Percentiles rank a stretch among this genome's conserved stretches.
phyloP scores from a whole-genome alignment of 164 flowering plant species.

The Aristolochia fimbriata region DNA sequence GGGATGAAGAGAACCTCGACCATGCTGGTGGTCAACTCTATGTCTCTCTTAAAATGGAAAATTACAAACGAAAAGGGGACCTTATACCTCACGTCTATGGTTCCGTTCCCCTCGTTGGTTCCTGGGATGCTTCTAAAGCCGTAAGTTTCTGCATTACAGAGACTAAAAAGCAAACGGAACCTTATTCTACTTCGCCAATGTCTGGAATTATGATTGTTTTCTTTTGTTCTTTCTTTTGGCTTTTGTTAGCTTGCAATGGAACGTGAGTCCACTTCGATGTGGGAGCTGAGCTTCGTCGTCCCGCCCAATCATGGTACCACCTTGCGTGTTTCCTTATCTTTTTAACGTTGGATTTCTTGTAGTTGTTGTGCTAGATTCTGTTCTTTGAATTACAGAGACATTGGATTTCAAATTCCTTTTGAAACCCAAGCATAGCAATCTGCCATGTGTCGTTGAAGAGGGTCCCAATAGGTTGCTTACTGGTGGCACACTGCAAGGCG shows the following conservation, averaged over 20 bases:
- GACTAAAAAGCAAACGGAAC: no score
- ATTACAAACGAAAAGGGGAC: conserved; percentile 45
- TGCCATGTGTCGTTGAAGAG: conserved; percentile 72
- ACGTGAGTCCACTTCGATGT: conserved; percentile 83
- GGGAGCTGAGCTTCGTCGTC: conserved; percentile 91
- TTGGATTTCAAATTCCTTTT: conserved; percentile 91
- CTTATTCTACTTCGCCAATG: not conserved
- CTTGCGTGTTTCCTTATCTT: not conserved
- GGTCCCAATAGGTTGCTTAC: conserved; percentile 63
- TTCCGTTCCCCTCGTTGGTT: conserved; percentile 85
- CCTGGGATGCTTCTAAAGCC: conserved; percentile 89
- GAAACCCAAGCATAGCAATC: conserved; percentile 58
- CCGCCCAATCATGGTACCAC: conserved; percentile 82
- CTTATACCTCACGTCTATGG: conserved; percentile 88
- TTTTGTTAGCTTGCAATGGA: conserved; percentile 60
- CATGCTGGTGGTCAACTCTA: conserved; percentile 79
- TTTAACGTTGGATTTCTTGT: not conserved
- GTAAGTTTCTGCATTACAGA: conserved; percentile 34
- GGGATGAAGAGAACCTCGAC: conserved; percentile 35
- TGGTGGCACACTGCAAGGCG: conserved; percentile 72
- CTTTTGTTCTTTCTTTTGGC: no score
- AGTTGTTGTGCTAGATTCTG: not conserved
- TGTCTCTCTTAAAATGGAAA: conserved; percentile 88
- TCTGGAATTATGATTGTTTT: no score
- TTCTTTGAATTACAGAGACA: conserved; percentile 35